Conservation (phyloP, 1,284 basidiomycete species). For the Moniliophthora roreri region DNA sequence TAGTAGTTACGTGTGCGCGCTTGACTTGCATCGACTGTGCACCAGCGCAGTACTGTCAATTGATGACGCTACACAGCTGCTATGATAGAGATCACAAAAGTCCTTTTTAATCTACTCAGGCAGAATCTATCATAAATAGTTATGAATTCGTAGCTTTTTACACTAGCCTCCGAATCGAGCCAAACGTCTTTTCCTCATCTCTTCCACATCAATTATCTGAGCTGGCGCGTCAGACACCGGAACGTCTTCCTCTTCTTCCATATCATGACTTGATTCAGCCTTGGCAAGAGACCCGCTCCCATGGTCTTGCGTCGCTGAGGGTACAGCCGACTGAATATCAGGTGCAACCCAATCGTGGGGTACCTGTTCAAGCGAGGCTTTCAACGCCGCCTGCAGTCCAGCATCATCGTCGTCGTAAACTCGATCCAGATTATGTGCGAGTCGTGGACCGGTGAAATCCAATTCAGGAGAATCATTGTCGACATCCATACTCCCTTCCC, state of each 20-base stretch:
- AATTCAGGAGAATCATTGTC: not conserved
- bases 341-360: slow-evolving; percentile 52
- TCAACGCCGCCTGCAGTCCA: slow-evolving; percentile 82
- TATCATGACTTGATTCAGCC: slow-evolving; percentile 23
- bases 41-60: too few species aligned
- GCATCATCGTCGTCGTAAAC: slow-evolving; percentile 87
- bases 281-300: not conserved
- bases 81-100: too few species aligned
- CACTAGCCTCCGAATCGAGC: slow-evolving; percentile 64
- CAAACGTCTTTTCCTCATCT: slow-evolving; percentile 74
- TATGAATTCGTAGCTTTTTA: not conserved
- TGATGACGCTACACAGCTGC: too few species aligned
- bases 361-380: slow-evolving; percentile 73
- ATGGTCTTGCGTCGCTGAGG: not conserved
- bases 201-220: slow-evolving; percentile 60
- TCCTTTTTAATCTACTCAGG: too few species aligned
- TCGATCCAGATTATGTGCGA: slow-evolving; percentile 30
- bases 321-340: slow-evolving; percentile 8
- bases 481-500: slow-evolving; percentile 13
- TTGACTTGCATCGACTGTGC: too few species aligned
- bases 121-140: too few species aligned
- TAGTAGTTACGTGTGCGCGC: too few species aligned
- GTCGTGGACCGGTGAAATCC: slow-evolving; percentile 1
- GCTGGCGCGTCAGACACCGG: slow-evolving; percentile 20
- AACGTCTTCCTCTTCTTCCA: slow-evolving; percentile 22